Evolutionary conservation across 116 monocot genomes (phyloP), one percentile per base, ranked within the genome.

Genomic region (Phalaenopsis hybrid): DNA sequence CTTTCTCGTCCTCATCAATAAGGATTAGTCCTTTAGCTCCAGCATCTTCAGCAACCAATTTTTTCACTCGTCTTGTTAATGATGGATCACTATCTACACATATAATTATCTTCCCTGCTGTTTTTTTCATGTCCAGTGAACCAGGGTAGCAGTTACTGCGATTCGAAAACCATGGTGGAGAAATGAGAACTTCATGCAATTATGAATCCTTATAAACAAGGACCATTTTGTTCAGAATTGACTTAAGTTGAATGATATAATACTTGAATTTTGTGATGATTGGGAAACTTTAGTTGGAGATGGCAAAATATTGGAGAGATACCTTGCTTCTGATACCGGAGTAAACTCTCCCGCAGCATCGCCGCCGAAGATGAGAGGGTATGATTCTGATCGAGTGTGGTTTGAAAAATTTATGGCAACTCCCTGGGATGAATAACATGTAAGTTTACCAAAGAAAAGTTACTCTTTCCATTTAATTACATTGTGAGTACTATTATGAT

Each of bases 61-160:
- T 95, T 87, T 95, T 99, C 46, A 93, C 85, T 80, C 84, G 77
- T 48, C 89, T 88, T 43, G 93, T 81, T 41, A 95, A 87, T 3
- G 88, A 85, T 25, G 89, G 89, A 76, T 95, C 99, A 21, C 73
- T 89, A 44, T 92, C 86, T 2, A 93, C 86, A 52, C 99, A 99
- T 15, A 95, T 84, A 34, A 99, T 80, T 61, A 99, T 93, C 83
- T 95, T 99, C 1, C 99, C 93, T 21, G 87, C 78, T 2, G 81
- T 78, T 78, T 95, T 99, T 12, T 82, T 77, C 1, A 68, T 81
- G 61, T 99, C 99, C 70, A 99, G 51, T 25, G 99, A 99, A 73
- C 99, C 94, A 43, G 99, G 99, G 77, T 99, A 94, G 80, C 99
- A 99, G 67, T 98, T 98, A 85, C 98, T 98, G 89, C 58, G 23